These are phyloP conservation scores for Hypoxylon sp. DNA, from an alignment of 2,329 filamentous ascomycete species.

Conservation along the genomic window DNA sequence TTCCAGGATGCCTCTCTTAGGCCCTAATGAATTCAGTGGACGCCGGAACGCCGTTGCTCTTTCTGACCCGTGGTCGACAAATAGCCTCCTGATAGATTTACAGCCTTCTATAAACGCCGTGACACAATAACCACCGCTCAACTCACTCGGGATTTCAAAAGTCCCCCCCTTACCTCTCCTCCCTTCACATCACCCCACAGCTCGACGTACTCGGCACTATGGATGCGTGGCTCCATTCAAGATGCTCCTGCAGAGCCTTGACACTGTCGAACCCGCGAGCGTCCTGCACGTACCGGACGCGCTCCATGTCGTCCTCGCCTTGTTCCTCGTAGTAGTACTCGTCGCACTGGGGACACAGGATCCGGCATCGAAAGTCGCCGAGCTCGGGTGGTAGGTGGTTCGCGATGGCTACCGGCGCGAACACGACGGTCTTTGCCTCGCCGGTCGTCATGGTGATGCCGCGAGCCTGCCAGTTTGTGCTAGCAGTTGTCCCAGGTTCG, in stretches of 20 bases:
- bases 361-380: conserved; percentile 67
- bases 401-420: conserved; percentile 70
- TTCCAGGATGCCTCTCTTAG: not conserved
- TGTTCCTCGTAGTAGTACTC: conserved; percentile 65
- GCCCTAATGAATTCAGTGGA: conserved; percentile 3
- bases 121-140: not conserved
- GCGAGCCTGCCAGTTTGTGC: conserved; percentile 68
- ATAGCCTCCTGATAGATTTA: conserved; percentile 12
- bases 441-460: conserved; percentile 60
- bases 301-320: conserved; percentile 67
- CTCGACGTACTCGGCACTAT: conserved; percentile 57
- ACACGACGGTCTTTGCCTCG: conserved; percentile 67
- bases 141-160: not conserved
- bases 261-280: conserved; percentile 66
- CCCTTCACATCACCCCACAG: conserved; percentile 65
- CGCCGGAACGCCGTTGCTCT: conserved; percentile 41
- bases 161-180: conserved; percentile 1
- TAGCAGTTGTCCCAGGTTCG: conserved; percentile 36
- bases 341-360: conserved; percentile 72
- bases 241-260: conserved; percentile 66
- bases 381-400: conserved; percentile 68
- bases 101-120: conserved; percentile 28
- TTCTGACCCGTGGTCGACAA: conserved; percentile 22
- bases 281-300: conserved; percentile 63
- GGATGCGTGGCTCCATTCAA: conserved; percentile 69